phyloP scores from a whole-genome alignment of 208 protist species.

The Tritrichomonas musculus region DNA sequence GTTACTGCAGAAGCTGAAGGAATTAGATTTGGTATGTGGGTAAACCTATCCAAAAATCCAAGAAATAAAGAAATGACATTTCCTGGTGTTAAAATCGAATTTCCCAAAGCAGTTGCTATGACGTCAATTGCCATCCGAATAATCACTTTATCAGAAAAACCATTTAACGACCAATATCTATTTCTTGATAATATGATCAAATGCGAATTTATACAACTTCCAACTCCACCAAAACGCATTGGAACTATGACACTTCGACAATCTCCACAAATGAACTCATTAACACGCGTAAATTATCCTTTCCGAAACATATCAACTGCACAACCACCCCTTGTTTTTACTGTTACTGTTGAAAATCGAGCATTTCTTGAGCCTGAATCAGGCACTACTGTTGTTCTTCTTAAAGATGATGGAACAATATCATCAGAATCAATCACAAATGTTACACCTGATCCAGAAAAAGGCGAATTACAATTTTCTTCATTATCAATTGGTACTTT shows the following conservation, averaged over 20 bases:
- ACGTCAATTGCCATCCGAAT: background rate
- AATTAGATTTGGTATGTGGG: background rate
- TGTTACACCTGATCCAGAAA: background rate
- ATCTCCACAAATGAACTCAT: background rate
- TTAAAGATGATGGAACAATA: background rate
- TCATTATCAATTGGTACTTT: background rate
- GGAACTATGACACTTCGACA: background rate
- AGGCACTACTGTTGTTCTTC: background rate
- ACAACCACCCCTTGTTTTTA: background rate
- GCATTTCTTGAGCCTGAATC: background rate
- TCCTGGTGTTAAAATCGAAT: background rate
- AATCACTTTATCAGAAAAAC: background rate
- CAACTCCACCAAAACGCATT: background rate
- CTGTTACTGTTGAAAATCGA: background rate
- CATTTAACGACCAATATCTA: conserved; percentile 1
- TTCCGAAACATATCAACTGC: background rate
- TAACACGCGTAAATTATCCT: background rate
- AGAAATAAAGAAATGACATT: background rate
- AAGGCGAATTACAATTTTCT: background rate
- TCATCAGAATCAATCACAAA: background rate
- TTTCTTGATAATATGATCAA: background rate
- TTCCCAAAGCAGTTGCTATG: conserved; percentile 18
- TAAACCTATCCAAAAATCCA: conserved; percentile 21
- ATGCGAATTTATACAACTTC: conserved; percentile 2
- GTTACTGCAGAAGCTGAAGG: background rate